Evolutionary conservation across 2,329 filamentous ascomycete species (phyloP).

Genomic region (Hypoxylon sp.): DNA sequence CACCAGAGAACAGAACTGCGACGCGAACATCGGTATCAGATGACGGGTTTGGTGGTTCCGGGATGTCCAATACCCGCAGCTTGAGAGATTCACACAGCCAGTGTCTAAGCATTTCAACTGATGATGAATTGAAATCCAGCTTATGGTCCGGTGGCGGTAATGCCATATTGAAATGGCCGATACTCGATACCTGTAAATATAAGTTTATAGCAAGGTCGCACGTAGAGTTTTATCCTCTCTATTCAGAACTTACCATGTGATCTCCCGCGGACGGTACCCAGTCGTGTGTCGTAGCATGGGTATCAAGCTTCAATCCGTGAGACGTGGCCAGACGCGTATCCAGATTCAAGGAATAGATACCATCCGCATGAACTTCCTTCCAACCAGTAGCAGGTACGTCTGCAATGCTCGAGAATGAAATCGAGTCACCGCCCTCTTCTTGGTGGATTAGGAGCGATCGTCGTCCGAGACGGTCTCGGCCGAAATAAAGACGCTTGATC

Average conservation of each 20-base stretch:
- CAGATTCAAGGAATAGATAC: constrained; percentile 79
- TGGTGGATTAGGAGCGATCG: constrained; percentile 79
- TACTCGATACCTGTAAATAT: constrained; percentile 66
- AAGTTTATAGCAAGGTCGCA: constrained; percentile 57
- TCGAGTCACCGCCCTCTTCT: constrained; percentile 56
- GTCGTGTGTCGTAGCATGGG: constrained; percentile 47
- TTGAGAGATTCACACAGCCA: constrained; percentile 74
- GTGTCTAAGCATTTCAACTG: constrained; percentile 67
- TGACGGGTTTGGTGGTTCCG: constrained; percentile 64
- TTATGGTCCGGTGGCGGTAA: constrained; percentile 54
- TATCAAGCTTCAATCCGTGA: constrained; percentile 31
- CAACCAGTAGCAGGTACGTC: constrained; percentile 70
- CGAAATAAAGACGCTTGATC: constrained; percentile 79
- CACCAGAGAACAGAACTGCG: constrained; percentile 92
- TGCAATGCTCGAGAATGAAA: constrained; percentile 80
- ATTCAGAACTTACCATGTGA: constrained; percentile 62
- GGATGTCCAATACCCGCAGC: constrained; percentile 76
- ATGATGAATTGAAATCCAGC: constrained; percentile 61
- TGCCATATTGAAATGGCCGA: constrained; percentile 67
- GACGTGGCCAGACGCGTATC: constrained; percentile 37
- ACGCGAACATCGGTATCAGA: constrained; percentile 66
- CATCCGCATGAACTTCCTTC: constrained; percentile 87
- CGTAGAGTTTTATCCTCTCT: constrained; percentile 25
- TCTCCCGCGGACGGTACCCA: constrained; percentile 56
- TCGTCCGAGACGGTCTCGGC: constrained; percentile 87